Evolutionary conservation across 2,329 filamentous ascomycete genomes (phyloP), one percentile per base, ranked within the genome.

Genomic region (Microdochium paspali): DNA sequence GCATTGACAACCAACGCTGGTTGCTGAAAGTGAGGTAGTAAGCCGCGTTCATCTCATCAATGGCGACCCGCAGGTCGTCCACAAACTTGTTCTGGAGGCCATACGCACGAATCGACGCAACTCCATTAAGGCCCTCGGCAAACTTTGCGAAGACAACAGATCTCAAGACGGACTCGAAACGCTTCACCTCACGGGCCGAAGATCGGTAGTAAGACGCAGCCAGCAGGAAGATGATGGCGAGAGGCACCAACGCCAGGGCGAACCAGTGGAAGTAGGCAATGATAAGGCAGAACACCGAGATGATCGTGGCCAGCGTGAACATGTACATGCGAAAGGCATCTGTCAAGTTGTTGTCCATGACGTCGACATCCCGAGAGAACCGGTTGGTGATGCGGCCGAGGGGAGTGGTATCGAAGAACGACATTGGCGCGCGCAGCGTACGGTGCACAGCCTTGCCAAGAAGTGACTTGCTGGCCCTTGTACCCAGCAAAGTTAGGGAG

Each of bases 211-310:
- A 97, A 44, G 81, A 80, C 0, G 91, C 82, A 1, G 90, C 86
- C 48, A 94, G 78, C 35, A 94, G 58, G 70, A 95, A 96, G 44
- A 94, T 61, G 39, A 89, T 50, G 52, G 87, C 80, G 1, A 97
- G 73, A 0, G 78, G 77, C 1, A 76, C 76, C 20, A 81, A 67
- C 0, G 78, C 77, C 49, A 80, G 71, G 54, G 73, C 77, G 58
- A 95, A 95, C 66, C 89, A 96, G 68, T 93, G 82, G 69, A 94
- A 97, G 69, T 86, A 96, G n/a, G 87, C 84, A 58, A 97, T 93
- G 68, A 95, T 94, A 54, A 97, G 75, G 39, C 83, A 80, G 61
- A 96, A 95, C 30, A 95, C 87, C 4, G 86, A 83, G 2, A 84
- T 71, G 54, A 95, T 90, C 77, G 85, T 88, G 32, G 80, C 84